These are phyloP conservation scores for Catharanthus roseus DNA, from an alignment of 257 asterid genomes.

Conservation along the genomic window DNA sequence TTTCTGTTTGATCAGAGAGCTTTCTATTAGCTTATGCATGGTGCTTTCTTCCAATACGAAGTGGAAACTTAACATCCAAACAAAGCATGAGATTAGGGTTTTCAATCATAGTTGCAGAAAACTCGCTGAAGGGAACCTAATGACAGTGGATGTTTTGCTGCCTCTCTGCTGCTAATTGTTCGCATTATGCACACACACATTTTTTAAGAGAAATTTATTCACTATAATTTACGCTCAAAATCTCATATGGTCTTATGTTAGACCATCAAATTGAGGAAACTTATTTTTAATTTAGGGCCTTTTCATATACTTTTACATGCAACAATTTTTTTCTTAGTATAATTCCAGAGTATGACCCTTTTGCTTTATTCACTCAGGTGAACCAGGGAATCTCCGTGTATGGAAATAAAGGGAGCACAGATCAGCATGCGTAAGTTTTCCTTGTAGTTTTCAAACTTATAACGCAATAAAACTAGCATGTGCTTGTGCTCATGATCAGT, in stretches of 20 bases:
- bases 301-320: not conserved
- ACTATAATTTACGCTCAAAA: not conserved
- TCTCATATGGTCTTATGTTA: not conserved
- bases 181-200: not conserved
- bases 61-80: not conserved
- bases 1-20: not conserved
- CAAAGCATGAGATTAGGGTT: not conserved
- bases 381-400: constrained; percentile 92
- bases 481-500: not conserved
- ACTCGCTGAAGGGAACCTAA: not conserved
- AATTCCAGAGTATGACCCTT: not conserved
- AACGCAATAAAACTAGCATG: not conserved
- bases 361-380: constrained; percentile 43
- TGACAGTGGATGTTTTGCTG: not conserved
- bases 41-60: not conserved
- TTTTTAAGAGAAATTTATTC: not conserved
- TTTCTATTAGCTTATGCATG: not conserved
- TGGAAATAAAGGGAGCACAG: constrained; percentile 99
- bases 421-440: constrained; percentile 90
- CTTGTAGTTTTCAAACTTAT: constrained; percentile 1
- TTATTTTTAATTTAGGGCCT: not conserved
- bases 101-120: not conserved
- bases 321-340: not conserved
- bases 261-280: not conserved
- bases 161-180: not conserved